phyloP scores from a whole-genome alignment of 1,284 basidiomycete species.

The Erythrobasidium hasegawianum region DNA sequence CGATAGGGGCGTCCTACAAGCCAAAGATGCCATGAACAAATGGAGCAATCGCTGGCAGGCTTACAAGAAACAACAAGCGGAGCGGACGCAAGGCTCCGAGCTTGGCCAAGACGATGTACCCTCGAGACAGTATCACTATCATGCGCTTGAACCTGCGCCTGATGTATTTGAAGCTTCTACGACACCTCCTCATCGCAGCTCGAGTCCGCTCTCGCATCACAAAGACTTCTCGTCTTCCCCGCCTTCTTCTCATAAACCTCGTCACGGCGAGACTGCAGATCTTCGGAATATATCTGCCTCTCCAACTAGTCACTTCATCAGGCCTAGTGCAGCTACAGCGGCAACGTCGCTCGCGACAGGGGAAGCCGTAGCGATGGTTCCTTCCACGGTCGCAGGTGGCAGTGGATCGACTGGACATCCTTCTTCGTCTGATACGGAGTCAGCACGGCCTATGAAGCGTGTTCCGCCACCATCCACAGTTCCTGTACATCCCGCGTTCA shows the following conservation, averaged over 20 bases:
- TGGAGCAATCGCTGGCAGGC: constrained; percentile 70
- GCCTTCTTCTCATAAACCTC: too few relatives aligned
- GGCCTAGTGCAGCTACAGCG: not conserved
- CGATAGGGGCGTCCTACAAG: constrained; percentile 58
- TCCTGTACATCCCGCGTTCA: constrained; percentile 9
- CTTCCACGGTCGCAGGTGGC: not conserved
- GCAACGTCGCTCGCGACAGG: not conserved
- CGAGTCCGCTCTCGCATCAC: too few relatives aligned
- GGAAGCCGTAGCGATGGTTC: not conserved
- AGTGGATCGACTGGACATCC: constrained; percentile 5
- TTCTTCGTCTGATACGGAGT: not conserved
- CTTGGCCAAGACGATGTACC: not conserved
- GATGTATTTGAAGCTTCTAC: not conserved
- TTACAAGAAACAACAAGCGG: constrained; percentile 42
- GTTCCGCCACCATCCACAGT: constrained; percentile 16
- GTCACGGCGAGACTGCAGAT: not conserved
- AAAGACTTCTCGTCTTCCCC: too few relatives aligned
- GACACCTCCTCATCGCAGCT: not conserved
- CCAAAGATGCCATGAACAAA: constrained; percentile 78
- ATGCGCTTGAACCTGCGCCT: constrained; percentile 11
- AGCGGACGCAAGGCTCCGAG: not conserved
- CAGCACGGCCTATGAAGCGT: constrained; percentile 6
- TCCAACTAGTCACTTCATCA: not conserved
- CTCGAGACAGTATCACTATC: not conserved
- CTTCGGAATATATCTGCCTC: not conserved